Evolutionary conservation across 106 monocot species (phyloP).

Genomic region (Xerophyta viscosa): DNA sequence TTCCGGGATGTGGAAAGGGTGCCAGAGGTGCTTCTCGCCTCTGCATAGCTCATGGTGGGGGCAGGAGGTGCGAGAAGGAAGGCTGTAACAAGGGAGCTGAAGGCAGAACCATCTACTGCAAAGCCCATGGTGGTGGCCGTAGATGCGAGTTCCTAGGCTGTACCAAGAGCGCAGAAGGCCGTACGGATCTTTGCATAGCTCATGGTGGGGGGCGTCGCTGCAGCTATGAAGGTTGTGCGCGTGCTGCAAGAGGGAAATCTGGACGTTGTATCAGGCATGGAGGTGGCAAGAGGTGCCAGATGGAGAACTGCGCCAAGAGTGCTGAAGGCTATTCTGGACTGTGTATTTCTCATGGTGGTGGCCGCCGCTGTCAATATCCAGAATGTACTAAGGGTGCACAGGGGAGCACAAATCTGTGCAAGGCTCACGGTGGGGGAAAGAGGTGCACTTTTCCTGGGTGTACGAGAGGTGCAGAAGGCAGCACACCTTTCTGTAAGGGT

Average conservation of each 20-base stretch:
- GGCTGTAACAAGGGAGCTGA: constrained; percentile 65
- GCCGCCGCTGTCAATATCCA: constrained; percentile 44
- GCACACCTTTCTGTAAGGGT: constrained; percentile 51
- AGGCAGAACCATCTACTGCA: constrained; percentile 61
- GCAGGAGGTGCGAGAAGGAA: constrained; percentile 47
- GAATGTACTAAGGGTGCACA: constrained; percentile 60
- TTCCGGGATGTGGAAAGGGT: constrained; percentile 49
- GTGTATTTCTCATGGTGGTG: constrained; percentile 69
- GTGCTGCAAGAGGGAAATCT: constrained; percentile 51
- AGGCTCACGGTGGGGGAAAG: constrained; percentile 71
- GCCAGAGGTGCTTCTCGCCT: constrained; percentile 60
- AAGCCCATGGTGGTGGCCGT: constrained; percentile 64
- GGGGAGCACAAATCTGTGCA: constrained; percentile 65
- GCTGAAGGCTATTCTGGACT: constrained; percentile 59
- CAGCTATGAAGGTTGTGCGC: constrained; percentile 30
- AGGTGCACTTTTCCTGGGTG: constrained; percentile 33
- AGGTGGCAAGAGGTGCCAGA: constrained; percentile 66
- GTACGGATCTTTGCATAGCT: constrained; percentile 54
- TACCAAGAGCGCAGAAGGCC: constrained; percentile 70
- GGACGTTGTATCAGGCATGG: constrained; percentile 63
- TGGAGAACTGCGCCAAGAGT: constrained; percentile 43
- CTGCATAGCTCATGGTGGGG: constrained; percentile 69
- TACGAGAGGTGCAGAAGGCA: constrained; percentile 65
- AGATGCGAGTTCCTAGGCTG: constrained; percentile 58
- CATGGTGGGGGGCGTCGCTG: constrained; percentile 68